Evolutionary conservation across 495 filamentous ascomycete genomes (phyloP).

Genomic region (Aspergillus egyptiacus): DNA sequence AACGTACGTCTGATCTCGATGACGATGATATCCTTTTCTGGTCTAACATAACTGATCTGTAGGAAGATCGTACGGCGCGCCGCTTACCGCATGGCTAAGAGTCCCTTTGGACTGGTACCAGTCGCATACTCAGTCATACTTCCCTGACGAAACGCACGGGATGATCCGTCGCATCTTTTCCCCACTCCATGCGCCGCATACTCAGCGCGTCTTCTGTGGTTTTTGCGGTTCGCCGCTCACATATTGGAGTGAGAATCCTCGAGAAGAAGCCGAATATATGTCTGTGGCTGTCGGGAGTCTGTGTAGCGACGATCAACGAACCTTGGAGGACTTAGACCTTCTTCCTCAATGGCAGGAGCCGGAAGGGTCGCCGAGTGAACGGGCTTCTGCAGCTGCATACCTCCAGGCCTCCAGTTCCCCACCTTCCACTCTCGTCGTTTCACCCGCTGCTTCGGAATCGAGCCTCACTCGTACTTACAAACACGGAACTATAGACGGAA

Average conservation of each 20-base stretch:
- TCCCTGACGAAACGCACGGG: conserved; percentile 67
- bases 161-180: conserved; percentile 69
- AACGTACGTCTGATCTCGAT: conserved; percentile 48
- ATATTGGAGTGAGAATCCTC: conserved; percentile 70
- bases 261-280: conserved; percentile 66
- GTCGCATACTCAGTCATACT: conserved; percentile 63
- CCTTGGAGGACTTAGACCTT: conserved; percentile 62
- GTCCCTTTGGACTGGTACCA: conserved; percentile 73
- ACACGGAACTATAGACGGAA: conserved; percentile 40
- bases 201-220: conserved; percentile 77
- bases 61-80: conserved; percentile 64
- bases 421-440: conserved; percentile 21
- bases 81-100: conserved; percentile 70
- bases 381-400: conserved; percentile 24
- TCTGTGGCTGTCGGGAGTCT: conserved; percentile 69
- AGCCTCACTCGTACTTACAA: conserved; percentile 24
- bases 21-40: not conserved
- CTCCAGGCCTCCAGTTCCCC: conserved; percentile 8
- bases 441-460: conserved; percentile 14
- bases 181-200: conserved; percentile 49
- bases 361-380: conserved; percentile 13
- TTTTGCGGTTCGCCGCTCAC: conserved; percentile 80
- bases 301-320: conserved; percentile 54
- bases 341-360: conserved; percentile 34
- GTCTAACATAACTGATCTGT: conserved; percentile 11